These are phyloP conservation scores for Cladosporium oxysporum DNA, from an alignment of 2,329 filamentous ascomycete genomes.

Conservation along the genomic window DNA sequence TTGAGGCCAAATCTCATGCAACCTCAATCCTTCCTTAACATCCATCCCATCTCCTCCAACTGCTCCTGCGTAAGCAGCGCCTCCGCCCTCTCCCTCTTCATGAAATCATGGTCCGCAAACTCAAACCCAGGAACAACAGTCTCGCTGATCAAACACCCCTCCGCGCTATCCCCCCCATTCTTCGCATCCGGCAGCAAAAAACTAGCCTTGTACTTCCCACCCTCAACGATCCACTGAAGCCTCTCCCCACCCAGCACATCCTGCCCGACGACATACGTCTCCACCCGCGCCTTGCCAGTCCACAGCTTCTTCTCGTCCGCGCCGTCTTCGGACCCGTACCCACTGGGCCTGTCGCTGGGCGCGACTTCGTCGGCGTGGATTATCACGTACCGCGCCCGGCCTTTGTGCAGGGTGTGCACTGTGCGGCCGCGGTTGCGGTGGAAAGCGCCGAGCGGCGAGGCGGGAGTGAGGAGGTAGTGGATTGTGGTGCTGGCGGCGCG, in stretches of 20 bases:
- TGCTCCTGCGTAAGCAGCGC: constrained; percentile 56
- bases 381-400: constrained; percentile 64
- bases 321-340: constrained; percentile 51
- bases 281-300: constrained; percentile 52
- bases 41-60: constrained; percentile 50
- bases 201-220: constrained; percentile 66
- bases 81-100: constrained; percentile 53
- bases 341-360: constrained; percentile 22
- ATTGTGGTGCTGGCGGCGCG: constrained; percentile 63
- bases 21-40: constrained; percentile 38
- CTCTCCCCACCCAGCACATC: constrained; percentile 60
- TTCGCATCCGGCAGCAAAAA: constrained; percentile 56
- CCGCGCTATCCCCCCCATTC: constrained; percentile 39
- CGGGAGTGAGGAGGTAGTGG: constrained; percentile 63
- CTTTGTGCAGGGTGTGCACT: constrained; percentile 66
- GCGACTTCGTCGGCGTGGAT: constrained; percentile 58
- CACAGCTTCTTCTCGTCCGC: constrained; percentile 44
- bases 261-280: constrained; percentile 64
- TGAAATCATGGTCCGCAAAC: constrained; percentile 67
- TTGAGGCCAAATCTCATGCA: background rate
- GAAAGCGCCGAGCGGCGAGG: constrained; percentile 58
- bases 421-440: constrained; percentile 64
- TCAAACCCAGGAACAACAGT: constrained; percentile 70
- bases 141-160: constrained; percentile 65
- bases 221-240: constrained; percentile 69